Percentiles rank a stretch among this genome's conserved stretches.
phyloP scores from a whole-genome alignment of 139 green algal genomes.

The Chlorella sp. region DNA sequence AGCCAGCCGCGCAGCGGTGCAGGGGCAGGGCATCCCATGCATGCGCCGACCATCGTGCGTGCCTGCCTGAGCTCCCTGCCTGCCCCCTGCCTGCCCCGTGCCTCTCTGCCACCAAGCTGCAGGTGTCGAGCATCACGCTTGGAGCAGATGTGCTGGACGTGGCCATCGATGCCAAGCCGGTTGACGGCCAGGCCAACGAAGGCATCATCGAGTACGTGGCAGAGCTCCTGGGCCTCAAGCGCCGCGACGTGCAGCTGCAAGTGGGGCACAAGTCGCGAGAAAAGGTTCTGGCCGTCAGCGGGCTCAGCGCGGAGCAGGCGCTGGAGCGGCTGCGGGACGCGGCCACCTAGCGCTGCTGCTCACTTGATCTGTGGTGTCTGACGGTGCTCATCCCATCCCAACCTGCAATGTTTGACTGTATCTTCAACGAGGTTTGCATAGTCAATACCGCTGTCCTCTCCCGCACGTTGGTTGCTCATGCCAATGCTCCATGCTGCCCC shows the following conservation, averaged over 20 bases:
- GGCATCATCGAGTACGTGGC: constrained; percentile 13
- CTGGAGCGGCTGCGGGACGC: background rate
- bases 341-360: background rate
- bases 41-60: too few relatives aligned
- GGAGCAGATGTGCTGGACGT: background rate
- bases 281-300: constrained; percentile 19
- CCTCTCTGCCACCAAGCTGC: background rate
- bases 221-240: constrained; percentile 19
- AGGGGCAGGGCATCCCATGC: background rate
- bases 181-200: constrained; percentile 13
- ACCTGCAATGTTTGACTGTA: too few relatives aligned
- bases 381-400: too few relatives aligned
- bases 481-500: too few relatives aligned
- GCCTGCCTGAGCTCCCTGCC: background rate
- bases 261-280: constrained; percentile 15
- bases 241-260: background rate
- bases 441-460: too few relatives aligned
- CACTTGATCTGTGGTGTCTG: too few relatives aligned
- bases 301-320: background rate
- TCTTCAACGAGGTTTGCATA: too few relatives aligned
- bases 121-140: constrained; percentile 2
- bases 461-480: too few relatives aligned
- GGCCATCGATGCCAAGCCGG: constrained; percentile 15
- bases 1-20: too few relatives aligned
- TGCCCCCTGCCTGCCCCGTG: background rate